phyloP scores from a whole-genome alignment of 164 flowering plant species.

The Paratinospora sagittata region DNA sequence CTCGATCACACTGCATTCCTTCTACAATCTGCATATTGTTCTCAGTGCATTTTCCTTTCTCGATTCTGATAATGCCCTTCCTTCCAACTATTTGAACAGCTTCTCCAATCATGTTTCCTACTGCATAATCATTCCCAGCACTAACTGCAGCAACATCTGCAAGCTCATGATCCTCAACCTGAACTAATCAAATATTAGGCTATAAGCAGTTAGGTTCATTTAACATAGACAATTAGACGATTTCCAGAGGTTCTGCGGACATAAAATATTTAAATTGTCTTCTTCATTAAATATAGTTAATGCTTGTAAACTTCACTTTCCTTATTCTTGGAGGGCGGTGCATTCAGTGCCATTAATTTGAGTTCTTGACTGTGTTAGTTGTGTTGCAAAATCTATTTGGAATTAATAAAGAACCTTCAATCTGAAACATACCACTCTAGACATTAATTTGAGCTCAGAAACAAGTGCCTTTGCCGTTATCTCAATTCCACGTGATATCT shows the following conservation, averaged over 20 bases:
- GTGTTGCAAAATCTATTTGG: neutral
- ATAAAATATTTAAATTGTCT: neutral
- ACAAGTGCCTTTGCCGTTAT: constrained; percentile 77
- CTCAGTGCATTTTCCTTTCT: constrained; percentile 57
- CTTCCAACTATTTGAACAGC: constrained; percentile 72
- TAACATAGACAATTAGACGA: neutral
- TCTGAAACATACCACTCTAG: constrained; percentile 55
- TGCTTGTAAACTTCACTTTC: neutral
- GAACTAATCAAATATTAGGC: constrained; percentile 17
- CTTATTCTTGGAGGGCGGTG: neutral
- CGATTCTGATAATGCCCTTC: constrained; percentile 63
- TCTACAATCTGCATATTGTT: constrained; percentile 60
- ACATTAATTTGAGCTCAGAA: constrained; percentile 68
- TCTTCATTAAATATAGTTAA: neutral
- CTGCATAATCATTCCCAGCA: constrained; percentile 76
- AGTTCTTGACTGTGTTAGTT: neutral
- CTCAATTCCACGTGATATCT: constrained; percentile 75
- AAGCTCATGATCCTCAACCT: constrained; percentile 86
- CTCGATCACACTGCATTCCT: constrained; percentile 94
- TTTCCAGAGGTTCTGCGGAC: neutral
- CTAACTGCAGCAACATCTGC: constrained; percentile 85
- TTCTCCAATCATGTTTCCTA: constrained; percentile 83
- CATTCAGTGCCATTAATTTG: neutral
- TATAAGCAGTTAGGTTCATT: neutral
- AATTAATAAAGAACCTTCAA: neutral